phyloP scores from a whole-genome alignment of 2,329 filamentous ascomycete genomes.

The Penicillium sp. region DNA sequence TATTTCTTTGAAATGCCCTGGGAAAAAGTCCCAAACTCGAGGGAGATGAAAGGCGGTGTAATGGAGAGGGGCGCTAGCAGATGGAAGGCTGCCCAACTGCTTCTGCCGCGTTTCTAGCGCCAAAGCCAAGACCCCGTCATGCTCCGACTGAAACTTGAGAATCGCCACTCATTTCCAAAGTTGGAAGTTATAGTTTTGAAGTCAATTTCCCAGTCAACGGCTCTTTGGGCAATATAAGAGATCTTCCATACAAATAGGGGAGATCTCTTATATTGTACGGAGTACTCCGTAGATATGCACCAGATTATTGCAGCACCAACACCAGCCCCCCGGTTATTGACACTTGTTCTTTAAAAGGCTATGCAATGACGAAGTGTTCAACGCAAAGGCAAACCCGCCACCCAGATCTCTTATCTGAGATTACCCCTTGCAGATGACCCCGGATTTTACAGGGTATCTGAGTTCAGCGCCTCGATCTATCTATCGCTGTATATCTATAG shows the following conservation, averaged over 20 bases:
- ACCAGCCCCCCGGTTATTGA: neutral
- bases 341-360: neutral
- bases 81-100: conserved; percentile 19
- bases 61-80: neutral
- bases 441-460: conserved; percentile 8
- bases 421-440: conserved; percentile 27
- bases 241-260: neutral
- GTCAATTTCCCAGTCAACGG: neutral
- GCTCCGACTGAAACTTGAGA: conserved; percentile 18
- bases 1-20: neutral
- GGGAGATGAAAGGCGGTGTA: conserved; percentile 1
- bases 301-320: too few relatives aligned
- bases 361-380: neutral
- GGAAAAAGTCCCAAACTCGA: neutral
- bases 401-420: conserved; percentile 15
- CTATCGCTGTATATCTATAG: neutral
- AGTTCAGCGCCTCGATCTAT: conserved; percentile 12
- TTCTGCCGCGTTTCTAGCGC: conserved; percentile 37
- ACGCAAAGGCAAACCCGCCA: conserved; percentile 6
- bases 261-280: too few relatives aligned
- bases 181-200: neutral
- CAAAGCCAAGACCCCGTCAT: conserved; percentile 30
- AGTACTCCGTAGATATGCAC: neutral
- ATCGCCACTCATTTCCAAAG: neutral
- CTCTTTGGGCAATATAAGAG: neutral